These are phyloP conservation scores for Aspergillus viridinutans DNA, from an alignment of 2,329 filamentous ascomycete genomes.

Conservation along the genomic window DNA sequence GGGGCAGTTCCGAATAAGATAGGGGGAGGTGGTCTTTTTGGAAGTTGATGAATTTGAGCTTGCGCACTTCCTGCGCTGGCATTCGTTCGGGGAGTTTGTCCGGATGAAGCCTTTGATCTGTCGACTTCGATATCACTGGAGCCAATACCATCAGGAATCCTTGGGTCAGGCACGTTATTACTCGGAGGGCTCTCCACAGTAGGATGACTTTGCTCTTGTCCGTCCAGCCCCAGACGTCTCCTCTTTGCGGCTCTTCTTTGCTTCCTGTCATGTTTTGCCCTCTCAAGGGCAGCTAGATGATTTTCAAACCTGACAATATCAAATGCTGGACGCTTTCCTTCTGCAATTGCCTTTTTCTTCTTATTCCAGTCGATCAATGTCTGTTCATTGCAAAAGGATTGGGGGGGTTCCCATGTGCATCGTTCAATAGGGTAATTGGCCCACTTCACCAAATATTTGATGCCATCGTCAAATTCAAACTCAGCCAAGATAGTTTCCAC, in stretches of 20 bases:
- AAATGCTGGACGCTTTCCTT: constrained; percentile 28
- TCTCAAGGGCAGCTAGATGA: constrained; percentile 16
- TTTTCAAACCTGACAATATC: constrained; percentile 30
- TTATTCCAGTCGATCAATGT: constrained; percentile 40
- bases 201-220: neutral
- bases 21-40: constrained; percentile 2
- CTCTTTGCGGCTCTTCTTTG: constrained; percentile 27
- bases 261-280: constrained; percentile 21
- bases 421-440: constrained; percentile 54
- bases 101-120: neutral
- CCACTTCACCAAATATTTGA: constrained; percentile 62
- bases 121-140: neutral
- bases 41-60: neutral
- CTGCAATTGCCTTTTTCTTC: constrained; percentile 29
- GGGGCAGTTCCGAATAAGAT: constrained; percentile 15
- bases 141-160: neutral
- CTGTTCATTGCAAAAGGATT: constrained; percentile 35
- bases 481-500: constrained; percentile 55
- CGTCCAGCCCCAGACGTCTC: constrained; percentile 16
- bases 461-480: constrained; percentile 28
- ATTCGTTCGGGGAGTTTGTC: neutral
- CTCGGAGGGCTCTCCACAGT: neutral
- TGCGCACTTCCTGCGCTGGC: neutral
- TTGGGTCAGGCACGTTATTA: neutral
- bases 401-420: constrained; percentile 52